Percentiles rank a stretch among this genome's conserved stretches.
phyloP scores from a whole-genome alignment of 2,329 filamentous ascomycete species.

The Cladosporium sp. region DNA sequence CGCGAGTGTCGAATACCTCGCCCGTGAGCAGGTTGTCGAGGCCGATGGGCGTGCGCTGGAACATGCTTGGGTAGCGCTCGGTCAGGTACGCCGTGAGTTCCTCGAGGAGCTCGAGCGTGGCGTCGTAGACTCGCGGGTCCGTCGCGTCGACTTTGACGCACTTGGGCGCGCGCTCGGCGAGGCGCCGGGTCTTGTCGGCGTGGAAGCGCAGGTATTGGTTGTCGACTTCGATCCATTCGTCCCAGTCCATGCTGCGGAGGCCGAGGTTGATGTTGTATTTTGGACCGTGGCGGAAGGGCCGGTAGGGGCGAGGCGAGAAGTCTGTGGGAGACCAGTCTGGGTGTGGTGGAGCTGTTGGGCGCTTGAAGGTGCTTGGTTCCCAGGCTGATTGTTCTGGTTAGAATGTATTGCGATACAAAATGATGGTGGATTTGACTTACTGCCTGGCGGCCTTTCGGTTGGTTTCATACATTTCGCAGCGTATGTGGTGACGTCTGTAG shows the following conservation, averaged over 20 bases:
- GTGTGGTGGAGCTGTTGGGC: slow-evolving; percentile 63
- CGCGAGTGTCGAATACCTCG: slow-evolving; percentile 69
- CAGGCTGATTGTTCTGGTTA: slow-evolving; percentile 48
- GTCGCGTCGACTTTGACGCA: slow-evolving; percentile 71
- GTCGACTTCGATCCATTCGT: slow-evolving; percentile 84
- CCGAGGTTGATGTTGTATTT: slow-evolving; percentile 75
- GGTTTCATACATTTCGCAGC: slow-evolving; percentile 33
- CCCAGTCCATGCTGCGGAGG: slow-evolving; percentile 67
- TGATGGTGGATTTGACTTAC: slow-evolving; percentile 38
- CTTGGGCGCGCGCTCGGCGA: slow-evolving; percentile 65
- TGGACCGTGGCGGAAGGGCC: slow-evolving; percentile 75
- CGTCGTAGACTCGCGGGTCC: slow-evolving; percentile 59
- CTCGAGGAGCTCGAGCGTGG: slow-evolving; percentile 73
- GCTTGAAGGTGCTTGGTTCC: slow-evolving; percentile 59
- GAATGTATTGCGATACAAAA: background rate
- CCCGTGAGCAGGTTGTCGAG: slow-evolving; percentile 71
- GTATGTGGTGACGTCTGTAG: slow-evolving; percentile 29
- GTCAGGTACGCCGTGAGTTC: slow-evolving; percentile 74
- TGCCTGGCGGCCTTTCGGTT: slow-evolving; percentile 48
- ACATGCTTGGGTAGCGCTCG: slow-evolving; percentile 73
- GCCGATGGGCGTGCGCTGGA: slow-evolving; percentile 62
- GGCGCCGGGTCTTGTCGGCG: slow-evolving; percentile 68
- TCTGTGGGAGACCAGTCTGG: slow-evolving; percentile 66
- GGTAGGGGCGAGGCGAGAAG: slow-evolving; percentile 75
- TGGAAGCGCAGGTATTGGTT: slow-evolving; percentile 76